Evolutionary conservation across 169 alveolate genomes (phyloP).

Genomic region (Plasmodium berghei): DNA sequence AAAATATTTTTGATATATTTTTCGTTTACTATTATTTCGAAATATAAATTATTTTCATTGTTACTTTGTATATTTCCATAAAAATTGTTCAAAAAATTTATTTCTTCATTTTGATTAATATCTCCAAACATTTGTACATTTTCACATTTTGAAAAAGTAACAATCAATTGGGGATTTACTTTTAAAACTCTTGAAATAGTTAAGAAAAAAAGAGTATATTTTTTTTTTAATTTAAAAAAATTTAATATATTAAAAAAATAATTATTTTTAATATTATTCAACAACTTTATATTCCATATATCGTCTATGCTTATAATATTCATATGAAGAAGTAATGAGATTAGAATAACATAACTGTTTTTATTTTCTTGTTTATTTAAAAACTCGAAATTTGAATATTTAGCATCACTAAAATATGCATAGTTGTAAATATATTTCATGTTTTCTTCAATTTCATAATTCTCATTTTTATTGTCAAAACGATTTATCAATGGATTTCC

Average conservation of each 20-base stretch:
- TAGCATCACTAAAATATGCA: constrained; percentile 31
- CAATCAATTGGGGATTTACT: constrained; percentile 10
- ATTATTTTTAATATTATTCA: constrained; percentile 19
- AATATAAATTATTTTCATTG: no score
- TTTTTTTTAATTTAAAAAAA: constrained; percentile 14
- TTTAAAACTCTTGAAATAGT: constrained; percentile 45
- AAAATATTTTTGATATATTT: no score
- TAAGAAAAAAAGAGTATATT: constrained; percentile 29
- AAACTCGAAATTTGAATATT: background rate
- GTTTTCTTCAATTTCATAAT: background rate
- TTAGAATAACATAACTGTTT: constrained; percentile 14
- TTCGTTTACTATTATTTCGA: no score
- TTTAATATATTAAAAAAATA: constrained; percentile 33
- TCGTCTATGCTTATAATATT: constrained; percentile 22
- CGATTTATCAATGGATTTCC: constrained; percentile 23
- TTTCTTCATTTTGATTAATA: no score
- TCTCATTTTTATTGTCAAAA: constrained; percentile 5
- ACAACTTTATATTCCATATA: constrained; percentile 31
- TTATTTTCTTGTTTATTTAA: background rate
- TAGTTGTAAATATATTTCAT: constrained; percentile 10
- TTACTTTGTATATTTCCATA: no score
- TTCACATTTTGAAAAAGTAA: no score
- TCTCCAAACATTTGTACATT: no score
- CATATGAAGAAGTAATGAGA: constrained; percentile 37
- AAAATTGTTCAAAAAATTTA: no score